These are phyloP conservation scores for Pseudocercospora eumusae DNA, from an alignment of 2,329 filamentous ascomycete genomes.

Conservation along the genomic window DNA sequence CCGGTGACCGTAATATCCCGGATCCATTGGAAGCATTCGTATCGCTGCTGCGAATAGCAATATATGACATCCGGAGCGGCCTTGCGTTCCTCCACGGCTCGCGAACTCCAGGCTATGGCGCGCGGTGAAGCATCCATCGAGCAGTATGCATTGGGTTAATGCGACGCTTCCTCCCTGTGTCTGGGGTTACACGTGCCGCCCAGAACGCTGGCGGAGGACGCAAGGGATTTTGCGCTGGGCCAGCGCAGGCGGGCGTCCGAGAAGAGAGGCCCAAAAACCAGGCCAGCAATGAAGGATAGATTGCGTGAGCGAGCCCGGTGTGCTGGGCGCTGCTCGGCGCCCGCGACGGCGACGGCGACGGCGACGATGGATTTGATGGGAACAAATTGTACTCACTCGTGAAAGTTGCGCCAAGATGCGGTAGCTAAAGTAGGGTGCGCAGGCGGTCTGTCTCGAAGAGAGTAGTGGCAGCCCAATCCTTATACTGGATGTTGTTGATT, in stretches of 20 bases:
- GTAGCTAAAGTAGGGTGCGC: constrained; percentile 10
- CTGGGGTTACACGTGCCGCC: constrained; percentile 25
- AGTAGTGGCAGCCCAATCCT: constrained; percentile 20
- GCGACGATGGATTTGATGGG: constrained; percentile 16
- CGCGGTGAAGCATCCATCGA: neutral
- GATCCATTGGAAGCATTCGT: constrained; percentile 8
- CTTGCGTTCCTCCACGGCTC: constrained; percentile 3
- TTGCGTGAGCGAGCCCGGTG: constrained; percentile 23
- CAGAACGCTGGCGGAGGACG: constrained; percentile 18
- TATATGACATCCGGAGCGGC: neutral
- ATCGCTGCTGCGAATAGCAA: constrained; percentile 5
- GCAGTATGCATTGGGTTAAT: constrained; percentile 8
- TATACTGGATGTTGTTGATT: constrained; percentile 23
- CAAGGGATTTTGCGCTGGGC: constrained; percentile 22
- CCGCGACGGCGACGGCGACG: too few species aligned
- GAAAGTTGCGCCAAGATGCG: constrained; percentile 10
- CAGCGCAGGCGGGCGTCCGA: constrained; percentile 7
- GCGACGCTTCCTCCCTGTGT: constrained; percentile 13
- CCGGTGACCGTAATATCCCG: constrained; percentile 7
- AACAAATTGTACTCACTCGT: constrained; percentile 25
- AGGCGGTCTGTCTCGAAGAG: constrained; percentile 29
- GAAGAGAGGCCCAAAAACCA: constrained; percentile 20
- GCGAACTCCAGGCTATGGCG: neutral
- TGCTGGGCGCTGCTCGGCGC: constrained; percentile 16
- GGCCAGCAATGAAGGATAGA: constrained; percentile 20